Conservation (phyloP, 2,329 filamentous ascomycete species). For the Claviceps monticola region DNA sequence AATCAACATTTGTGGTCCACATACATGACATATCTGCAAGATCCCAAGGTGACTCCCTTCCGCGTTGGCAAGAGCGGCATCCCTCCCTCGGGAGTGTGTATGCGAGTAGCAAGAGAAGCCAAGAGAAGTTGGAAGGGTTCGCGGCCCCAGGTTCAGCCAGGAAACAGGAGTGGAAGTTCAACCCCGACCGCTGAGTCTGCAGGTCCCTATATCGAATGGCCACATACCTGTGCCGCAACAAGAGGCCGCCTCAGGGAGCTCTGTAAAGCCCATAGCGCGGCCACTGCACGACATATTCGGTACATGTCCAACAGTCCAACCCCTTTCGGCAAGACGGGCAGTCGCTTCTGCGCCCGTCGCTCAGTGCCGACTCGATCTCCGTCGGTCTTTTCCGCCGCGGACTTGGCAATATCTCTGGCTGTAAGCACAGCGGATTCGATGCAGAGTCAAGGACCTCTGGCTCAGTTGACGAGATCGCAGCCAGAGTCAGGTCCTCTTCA, state of each 20-base stretch:
- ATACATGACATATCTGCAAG: slow-evolving; percentile 50
- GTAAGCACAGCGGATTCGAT: slow-evolving; percentile 51
- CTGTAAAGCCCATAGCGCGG: slow-evolving; percentile 41
- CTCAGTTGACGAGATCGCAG: slow-evolving; percentile 39
- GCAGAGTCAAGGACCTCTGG: slow-evolving; percentile 47
- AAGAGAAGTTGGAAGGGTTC: slow-evolving; percentile 54
- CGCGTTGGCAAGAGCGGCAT: slow-evolving; percentile 48
- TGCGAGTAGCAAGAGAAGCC: slow-evolving; percentile 51
- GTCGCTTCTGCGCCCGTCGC: slow-evolving; percentile 34
- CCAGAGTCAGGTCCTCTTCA: slow-evolving; percentile 2
- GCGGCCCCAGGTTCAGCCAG: slow-evolving; percentile 23
- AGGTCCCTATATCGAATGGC: slow-evolving; percentile 44
- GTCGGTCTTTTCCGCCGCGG: slow-evolving; percentile 42
- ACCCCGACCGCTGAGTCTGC: slow-evolving; percentile 38
- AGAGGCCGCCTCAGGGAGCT: slow-evolving; percentile 48
- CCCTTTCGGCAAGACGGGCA: slow-evolving; percentile 38
- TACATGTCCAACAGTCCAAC: slow-evolving; percentile 41
- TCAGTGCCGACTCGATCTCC: slow-evolving; percentile 30
- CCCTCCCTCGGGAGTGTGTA: slow-evolving; percentile 49
- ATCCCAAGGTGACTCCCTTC: slow-evolving; percentile 54
- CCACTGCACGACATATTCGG: slow-evolving; percentile 27
- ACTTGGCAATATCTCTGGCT: slow-evolving; percentile 49
- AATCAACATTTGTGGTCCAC: slow-evolving; percentile 52
- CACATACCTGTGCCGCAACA: slow-evolving; percentile 49
- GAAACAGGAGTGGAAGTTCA: slow-evolving; percentile 35